Conservation (phyloP, 139 green algal genomes). For the Nannochloris sp. region DNA sequence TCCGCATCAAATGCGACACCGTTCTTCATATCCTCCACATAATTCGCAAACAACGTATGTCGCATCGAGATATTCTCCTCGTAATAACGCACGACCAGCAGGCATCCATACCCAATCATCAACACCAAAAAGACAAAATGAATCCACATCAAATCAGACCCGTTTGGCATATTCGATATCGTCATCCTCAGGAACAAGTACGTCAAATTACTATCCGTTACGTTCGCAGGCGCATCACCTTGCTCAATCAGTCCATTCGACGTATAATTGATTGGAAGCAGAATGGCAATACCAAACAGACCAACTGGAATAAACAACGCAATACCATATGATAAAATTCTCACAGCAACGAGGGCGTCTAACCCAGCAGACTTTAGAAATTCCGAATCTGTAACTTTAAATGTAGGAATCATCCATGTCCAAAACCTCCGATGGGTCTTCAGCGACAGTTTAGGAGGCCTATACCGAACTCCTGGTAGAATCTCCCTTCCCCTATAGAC, state of each 20-base stretch:
- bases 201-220: conserved; percentile 1
- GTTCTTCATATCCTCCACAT: background rate
- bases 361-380: conserved; percentile 30
- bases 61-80: conserved; percentile 12
- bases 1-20: background rate
- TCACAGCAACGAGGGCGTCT: conserved; percentile 34
- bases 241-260: background rate
- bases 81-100: conserved; percentile 2
- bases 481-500: background rate
- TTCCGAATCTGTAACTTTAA: conserved; percentile 17
- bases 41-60: conserved; percentile 2
- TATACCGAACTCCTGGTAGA: conserved; percentile 1
- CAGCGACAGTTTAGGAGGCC: conserved; percentile 11
- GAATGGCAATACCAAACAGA: conserved; percentile 7
- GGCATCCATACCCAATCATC: conserved; percentile 4
- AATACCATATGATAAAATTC: conserved; percentile 16
- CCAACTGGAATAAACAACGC: conserved; percentile 6
- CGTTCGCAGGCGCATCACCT: background rate
- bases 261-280: conserved; percentile 14
- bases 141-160: conserved; percentile 4
- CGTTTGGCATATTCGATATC: conserved; percentile 11
- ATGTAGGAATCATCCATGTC: conserved; percentile 24
- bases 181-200: conserved; percentile 11
- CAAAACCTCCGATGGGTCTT: conserved; percentile 6
- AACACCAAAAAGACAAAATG: conserved; percentile 11